These are phyloP conservation scores for Erythrophleum ivorense DNA, from an alignment of 331 rosid genomes.

Conservation along the genomic window DNA sequence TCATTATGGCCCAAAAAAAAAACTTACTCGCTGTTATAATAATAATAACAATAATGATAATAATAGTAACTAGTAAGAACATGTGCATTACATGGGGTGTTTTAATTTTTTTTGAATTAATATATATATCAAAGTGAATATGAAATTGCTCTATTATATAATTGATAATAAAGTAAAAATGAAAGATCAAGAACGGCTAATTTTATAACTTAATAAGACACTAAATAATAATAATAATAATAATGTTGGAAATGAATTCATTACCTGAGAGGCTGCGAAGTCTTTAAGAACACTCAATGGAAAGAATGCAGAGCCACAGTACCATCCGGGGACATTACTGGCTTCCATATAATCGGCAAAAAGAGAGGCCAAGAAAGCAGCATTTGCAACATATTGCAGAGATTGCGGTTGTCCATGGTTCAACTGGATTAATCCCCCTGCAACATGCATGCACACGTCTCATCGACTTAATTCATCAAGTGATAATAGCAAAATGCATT, in stretches of 20 bases:
- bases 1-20: no score
- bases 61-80: no score
- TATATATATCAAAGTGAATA: no score
- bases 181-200: background rate
- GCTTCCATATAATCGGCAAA: conserved; percentile 65
- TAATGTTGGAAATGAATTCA: background rate
- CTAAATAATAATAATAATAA: no score
- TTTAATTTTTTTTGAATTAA: no score
- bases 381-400: conserved; percentile 69
- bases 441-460: background rate
- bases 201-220: no score
- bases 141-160: no score
- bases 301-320: conserved; percentile 56
- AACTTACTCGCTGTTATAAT: no score
- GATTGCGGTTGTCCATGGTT: conserved; percentile 53
- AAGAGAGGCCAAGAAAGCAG: conserved; percentile 71
- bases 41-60: no score
- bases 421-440: conserved; percentile 66
- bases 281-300: conserved; percentile 40
- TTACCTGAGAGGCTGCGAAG: conserved; percentile 78
- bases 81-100: no score
- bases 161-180: no score
- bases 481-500: background rate
- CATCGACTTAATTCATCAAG: background rate
- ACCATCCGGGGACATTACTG: conserved; percentile 57